Evolutionary conservation across 1,139 yeast species (phyloP), one percentile per base, ranked within the genome.

Genomic region (Blastobotrys elegans): DNA sequence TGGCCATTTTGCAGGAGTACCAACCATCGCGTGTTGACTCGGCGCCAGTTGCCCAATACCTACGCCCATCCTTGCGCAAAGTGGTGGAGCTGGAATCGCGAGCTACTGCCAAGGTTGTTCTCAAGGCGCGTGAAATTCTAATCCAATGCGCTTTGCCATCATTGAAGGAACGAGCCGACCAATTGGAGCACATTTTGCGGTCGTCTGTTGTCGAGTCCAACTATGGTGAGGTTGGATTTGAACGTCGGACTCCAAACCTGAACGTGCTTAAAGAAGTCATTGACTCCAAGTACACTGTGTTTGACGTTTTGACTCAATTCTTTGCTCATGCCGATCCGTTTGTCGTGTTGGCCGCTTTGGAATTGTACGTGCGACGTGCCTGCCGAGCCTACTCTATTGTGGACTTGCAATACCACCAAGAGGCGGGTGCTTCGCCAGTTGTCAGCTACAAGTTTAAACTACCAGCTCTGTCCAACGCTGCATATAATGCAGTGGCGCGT

Each of bases 91-190:
- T 92, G 57, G 97, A 90, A 61, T 77, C 92, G 33, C 84, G 96
- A 65, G 80, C 87, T 14, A 82, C 96, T 42, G 92, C 95, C 30
- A 92, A 90, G 74, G 97, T 92, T 47, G 87, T 96, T n/a, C 76
- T 92, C 63, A 89, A 88, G 68, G 97, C 97, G 1, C 82, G 97
- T 67, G 99, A 94, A 71, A 85, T 92, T 54, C 79, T 92, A 62
- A 92, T 92, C 60, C 96, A 90, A 73, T 90, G 97, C 66, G 88
- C 97, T 36, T 76, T 92, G 69, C 98, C 99, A 40, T 89, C 97
- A 4, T 83, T 89, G 56, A 83, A 86, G 68, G 98, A 92, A 72
- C 84, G 98, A 72, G 84, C 96, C 22, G 97, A 90, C 65, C 98
- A 94, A 73, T 78, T 92, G 64, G 97, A 92, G 70, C 97, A 90